Conservation (phyloP, 2,329 filamentous ascomycete species). For the Ceratocystis albifundus region DNA sequence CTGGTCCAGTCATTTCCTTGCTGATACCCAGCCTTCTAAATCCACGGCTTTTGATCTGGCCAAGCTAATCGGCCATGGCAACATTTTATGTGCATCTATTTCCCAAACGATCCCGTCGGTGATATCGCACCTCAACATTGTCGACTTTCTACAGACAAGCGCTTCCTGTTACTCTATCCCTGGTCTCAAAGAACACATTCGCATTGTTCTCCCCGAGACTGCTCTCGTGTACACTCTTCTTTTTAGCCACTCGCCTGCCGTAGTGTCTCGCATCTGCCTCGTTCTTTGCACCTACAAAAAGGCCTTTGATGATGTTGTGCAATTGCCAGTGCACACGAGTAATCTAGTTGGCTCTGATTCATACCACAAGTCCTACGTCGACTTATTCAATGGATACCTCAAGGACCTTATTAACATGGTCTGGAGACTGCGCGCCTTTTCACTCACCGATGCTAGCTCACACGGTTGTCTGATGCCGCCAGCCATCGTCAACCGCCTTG, state of each 20-base stretch:
- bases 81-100: constrained; percentile 47
- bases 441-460: constrained; percentile 50
- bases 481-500: constrained; percentile 36
- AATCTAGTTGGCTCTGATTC: constrained; percentile 40
- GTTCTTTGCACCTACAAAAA: constrained; percentile 62
- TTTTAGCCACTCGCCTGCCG: constrained; percentile 52
- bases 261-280: constrained; percentile 56
- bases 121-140: constrained; percentile 43
- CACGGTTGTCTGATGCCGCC: constrained; percentile 42
- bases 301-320: constrained; percentile 48
- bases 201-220: constrained; percentile 56
- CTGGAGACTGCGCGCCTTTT: constrained; percentile 65
- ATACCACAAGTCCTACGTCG: constrained; percentile 50
- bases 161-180: constrained; percentile 45
- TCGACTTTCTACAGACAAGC: constrained; percentile 58
- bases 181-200: constrained; percentile 42
- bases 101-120: constrained; percentile 41
- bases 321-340: background rate
- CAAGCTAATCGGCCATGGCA: constrained; percentile 39
- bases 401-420: constrained; percentile 80
- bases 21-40: constrained; percentile 31
- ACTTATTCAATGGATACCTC: constrained; percentile 68
- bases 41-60: constrained; percentile 33
- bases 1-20: constrained; percentile 41
- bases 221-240: constrained; percentile 58